Percentiles rank a stretch among this genome's conserved stretches.
Evolutionary conservation across 2,329 filamentous ascomycete species (phyloP).

Genomic region (Aspergillus sp.): DNA sequence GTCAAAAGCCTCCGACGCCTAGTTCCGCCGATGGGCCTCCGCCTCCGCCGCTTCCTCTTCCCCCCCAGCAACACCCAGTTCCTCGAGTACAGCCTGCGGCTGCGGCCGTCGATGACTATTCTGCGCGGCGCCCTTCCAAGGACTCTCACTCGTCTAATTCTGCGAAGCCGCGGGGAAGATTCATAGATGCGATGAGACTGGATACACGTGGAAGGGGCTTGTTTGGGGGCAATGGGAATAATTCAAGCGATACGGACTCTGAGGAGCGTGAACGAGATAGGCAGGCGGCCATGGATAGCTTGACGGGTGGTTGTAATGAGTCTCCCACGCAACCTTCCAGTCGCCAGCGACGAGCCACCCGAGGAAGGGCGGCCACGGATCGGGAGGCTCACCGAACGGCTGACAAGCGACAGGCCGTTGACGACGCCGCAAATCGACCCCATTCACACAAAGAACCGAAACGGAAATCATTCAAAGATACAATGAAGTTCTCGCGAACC

Average conservation of each 20-base stretch:
- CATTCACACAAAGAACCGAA: slow-evolving; percentile 19
- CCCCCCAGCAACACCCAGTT: slow-evolving; percentile 9
- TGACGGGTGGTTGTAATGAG: slow-evolving; percentile 28
- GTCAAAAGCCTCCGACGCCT: slow-evolving; percentile 23
- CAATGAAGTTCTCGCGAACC: slow-evolving; percentile 24
- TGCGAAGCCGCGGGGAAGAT: not conserved
- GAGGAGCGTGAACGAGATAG: slow-evolving; percentile 28
- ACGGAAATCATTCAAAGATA: slow-evolving; percentile 33
- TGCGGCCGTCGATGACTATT: not conserved
- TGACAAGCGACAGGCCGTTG: not conserved
- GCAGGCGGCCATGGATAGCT: slow-evolving; percentile 34
- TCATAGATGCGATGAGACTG: slow-evolving; percentile 5
- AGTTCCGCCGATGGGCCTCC: slow-evolving; percentile 9
- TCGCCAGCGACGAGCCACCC: slow-evolving; percentile 13
- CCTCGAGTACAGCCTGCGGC: slow-evolving; percentile 1
- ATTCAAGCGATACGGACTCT: slow-evolving; percentile 8
- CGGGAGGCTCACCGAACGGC: slow-evolving; percentile 1
- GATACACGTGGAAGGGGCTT: slow-evolving; percentile 9
- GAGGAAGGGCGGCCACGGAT: slow-evolving; percentile 13
- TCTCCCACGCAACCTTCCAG: not conserved
- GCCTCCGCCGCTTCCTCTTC: slow-evolving; percentile 12
- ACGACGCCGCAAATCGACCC: slow-evolving; percentile 5
- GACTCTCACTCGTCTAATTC: not conserved
- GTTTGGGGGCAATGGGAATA: not conserved
- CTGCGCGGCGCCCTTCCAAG: not conserved